phyloP scores from a whole-genome alignment of 2,329 filamentous ascomycete genomes.

The Trematosphaeria pertusa region DNA sequence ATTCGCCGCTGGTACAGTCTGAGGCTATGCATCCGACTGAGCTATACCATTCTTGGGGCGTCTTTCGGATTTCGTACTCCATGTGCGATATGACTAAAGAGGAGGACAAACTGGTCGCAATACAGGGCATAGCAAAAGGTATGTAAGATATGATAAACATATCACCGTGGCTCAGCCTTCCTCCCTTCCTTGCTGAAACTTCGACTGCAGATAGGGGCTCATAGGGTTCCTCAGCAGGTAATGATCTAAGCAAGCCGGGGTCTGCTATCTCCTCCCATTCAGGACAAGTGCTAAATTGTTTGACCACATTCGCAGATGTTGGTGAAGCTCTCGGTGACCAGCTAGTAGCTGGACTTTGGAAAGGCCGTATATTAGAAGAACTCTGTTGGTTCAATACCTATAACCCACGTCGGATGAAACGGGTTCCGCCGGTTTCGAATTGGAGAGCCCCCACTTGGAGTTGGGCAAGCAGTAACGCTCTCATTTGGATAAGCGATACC shows the following conservation, averaged over 20 bases:
- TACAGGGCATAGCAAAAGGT: constrained; percentile 5
- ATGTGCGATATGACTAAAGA: constrained; percentile 8
- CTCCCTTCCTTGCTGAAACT: too few relatives aligned
- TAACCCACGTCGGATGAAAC: neutral
- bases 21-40: too few relatives aligned
- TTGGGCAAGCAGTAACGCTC: neutral
- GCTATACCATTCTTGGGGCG: constrained; percentile 1
- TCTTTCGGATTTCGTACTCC: constrained; percentile 2
- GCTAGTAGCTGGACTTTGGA: constrained; percentile 16
- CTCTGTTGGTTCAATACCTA: constrained; percentile 5
- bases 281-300: neutral
- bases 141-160: neutral
- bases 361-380: neutral
- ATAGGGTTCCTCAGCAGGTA: too few relatives aligned
- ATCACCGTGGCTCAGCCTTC: too few relatives aligned
- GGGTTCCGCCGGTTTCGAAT: neutral
- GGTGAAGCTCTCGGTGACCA: neutral
- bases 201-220: too few relatives aligned
- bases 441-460: constrained; percentile 6
- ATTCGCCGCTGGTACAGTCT: too few relatives aligned
- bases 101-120: constrained; percentile 12
- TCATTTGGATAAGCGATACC: neutral
- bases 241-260: neutral
- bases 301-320: constrained; percentile 1
- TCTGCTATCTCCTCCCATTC: neutral